Base-by-base conservation (phyloP, 2,329 filamentous ascomycete species). In the Didymella sp. region DNA sequence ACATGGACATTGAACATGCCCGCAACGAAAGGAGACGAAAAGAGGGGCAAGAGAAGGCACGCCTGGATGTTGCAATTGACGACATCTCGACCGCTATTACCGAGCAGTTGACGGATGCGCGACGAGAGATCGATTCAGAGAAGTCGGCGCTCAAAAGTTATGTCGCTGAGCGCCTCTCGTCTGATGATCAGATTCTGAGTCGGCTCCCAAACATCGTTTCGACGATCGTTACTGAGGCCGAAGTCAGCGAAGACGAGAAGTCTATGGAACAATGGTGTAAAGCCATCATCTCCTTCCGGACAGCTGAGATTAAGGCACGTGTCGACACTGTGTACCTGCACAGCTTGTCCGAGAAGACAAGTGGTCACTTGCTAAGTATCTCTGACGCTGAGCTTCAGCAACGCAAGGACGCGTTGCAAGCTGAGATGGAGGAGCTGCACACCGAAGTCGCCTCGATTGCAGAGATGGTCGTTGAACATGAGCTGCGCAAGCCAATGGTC, bases 381-480 rank as follows among this genome's bases (percentile, higher is more conserved):
- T 31, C 68, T 4, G 66, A 69, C 3, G 77, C 76, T 5, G 82
- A 85, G 45, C 79, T 82, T 9, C 77, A 75, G 13, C 79, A 81
- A 3, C 82, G 84, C 22, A 80, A 84, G 22, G 75, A 75, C 6
- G 81, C 81, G 1, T 70, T 89, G 2, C 83, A 87, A 64, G 82
- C 84, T 28, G 89, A 91, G 67, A 78, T 91, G 0, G 87, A 90
- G 62, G 89, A 87, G 4, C 78, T 91, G 3, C 88, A 89, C 63
- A 79, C 86, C 0, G 89, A 91, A 68, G 87, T 91, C 37, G 77
- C 88, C 0, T 85, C 88, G 0, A 86, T 91, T 2, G 84, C 87
- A 6, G 85, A 89, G 60, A 91, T 91, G 85, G 85, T 88, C 0
- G 81, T 87, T 1, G 87, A 90, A 62, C 84, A 89, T 64, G 86